phyloP scores from a whole-genome alignment of 768 basidiomycete species.

The Mycena vulgaris region DNA sequence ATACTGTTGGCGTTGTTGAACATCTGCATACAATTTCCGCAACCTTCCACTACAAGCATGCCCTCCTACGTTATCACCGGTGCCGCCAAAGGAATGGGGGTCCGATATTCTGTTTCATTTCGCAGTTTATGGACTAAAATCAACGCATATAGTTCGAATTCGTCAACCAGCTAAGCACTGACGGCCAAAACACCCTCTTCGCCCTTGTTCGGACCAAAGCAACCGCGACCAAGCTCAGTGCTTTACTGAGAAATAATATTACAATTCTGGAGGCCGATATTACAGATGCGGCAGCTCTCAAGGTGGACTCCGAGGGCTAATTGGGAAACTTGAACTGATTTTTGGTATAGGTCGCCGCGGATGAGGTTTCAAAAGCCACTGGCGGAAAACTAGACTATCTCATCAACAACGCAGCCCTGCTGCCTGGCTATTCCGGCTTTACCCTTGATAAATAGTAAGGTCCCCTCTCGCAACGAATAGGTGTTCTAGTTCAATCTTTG shows the following conservation, averaged over 20 bases:
- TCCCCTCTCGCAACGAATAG: not conserved
- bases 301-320: not conserved
- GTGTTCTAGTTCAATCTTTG: not conserved
- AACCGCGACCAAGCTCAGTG: not conserved
- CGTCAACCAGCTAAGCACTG: constrained; percentile 16
- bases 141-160: constrained; percentile 14
- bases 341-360: constrained; percentile 8
- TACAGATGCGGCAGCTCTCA: constrained; percentile 6
- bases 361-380: constrained; percentile 2
- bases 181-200: constrained; percentile 7
- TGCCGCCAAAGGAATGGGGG: constrained; percentile 1
- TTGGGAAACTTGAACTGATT: not conserved
- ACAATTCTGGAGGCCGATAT: constrained; percentile 18
- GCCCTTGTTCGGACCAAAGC: not conserved
- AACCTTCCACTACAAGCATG: not conserved
- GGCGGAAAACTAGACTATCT: constrained; percentile 20
- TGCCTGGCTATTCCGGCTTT: not conserved
- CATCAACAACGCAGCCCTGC: constrained; percentile 29
- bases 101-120: not conserved
- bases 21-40: not conserved
- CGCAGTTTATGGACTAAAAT: not conserved
- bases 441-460: constrained; percentile 6
- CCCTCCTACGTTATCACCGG: constrained; percentile 2
- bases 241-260: constrained; percentile 1
- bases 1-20: no score